Evolutionary conservation across 805 yeast species (phyloP).

Genomic region (Kluyveromyces dobzhanskii): DNA sequence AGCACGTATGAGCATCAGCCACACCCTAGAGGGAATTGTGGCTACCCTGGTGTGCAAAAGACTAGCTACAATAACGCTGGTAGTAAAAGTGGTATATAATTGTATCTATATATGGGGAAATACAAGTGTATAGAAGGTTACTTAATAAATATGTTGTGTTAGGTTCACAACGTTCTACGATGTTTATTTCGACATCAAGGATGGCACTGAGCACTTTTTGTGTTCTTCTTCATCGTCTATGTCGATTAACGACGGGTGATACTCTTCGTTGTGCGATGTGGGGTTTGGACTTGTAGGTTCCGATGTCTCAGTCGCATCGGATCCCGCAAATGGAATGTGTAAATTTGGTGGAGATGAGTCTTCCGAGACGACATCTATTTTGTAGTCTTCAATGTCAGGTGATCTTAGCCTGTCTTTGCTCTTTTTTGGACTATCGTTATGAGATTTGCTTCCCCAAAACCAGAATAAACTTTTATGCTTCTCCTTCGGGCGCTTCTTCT

Average conservation of each 20-base stretch:
- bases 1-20: constrained; percentile 8
- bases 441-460: constrained; percentile 16
- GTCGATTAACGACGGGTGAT: too few relatives aligned
- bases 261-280: too few relatives aligned
- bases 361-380: not conserved
- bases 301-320: not conserved
- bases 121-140: too few relatives aligned
- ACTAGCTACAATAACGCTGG: not conserved
- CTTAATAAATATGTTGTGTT: too few relatives aligned
- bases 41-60: constrained; percentile 4
- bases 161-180: too few relatives aligned
- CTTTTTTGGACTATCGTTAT: not conserved
- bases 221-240: too few relatives aligned
- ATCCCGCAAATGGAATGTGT: not conserved
- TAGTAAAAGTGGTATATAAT: not conserved
- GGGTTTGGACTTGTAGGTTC: too few relatives aligned
- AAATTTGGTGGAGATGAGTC: not conserved
- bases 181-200: too few relatives aligned
- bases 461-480: constrained; percentile 19
- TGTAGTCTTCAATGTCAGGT: not conserved
- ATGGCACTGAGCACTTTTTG: too few relatives aligned
- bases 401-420: not conserved
- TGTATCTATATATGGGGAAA: not conserved
- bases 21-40: constrained; percentile 5
- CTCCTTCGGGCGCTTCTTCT: constrained; percentile 11